Conservation (phyloP, 108 stramenopile genomes). For the Asterionellopsis glacialis region DNA sequence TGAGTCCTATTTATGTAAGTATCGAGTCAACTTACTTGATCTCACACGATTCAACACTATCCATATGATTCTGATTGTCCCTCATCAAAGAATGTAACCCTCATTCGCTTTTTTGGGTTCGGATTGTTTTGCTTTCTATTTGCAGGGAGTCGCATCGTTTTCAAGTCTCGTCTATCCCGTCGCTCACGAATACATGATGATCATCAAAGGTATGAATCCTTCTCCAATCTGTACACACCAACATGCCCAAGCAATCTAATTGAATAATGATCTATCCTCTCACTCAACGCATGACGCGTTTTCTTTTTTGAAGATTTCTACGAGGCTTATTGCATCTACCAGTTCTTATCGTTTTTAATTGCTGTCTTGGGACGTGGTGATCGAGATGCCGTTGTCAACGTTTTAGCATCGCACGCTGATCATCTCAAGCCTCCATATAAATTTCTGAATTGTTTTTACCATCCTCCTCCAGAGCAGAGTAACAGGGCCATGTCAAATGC, state of each 20-base stretch:
- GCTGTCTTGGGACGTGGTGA: conserved; percentile 73
- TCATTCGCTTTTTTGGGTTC: no score
- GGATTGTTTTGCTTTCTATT: no score
- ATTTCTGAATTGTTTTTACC: conserved; percentile 44
- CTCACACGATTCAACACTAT: no score
- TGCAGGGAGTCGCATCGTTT: conserved; percentile 43
- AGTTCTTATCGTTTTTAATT: conserved; percentile 79
- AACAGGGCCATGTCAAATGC: conserved; percentile 73
- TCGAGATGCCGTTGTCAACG: conserved; percentile 44
- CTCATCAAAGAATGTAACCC: no score
- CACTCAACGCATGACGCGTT: conserved; percentile 2
- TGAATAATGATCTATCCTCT: background rate
- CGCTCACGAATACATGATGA: conserved; percentile 54
- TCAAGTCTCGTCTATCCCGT: conserved; percentile 55
- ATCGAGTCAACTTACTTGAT: no score
- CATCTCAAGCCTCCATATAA: conserved; percentile 57
- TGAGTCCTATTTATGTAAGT: conserved; percentile 79
- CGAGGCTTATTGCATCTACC: conserved; percentile 76
- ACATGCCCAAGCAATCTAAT: background rate
- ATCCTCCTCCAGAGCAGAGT: conserved; percentile 51
- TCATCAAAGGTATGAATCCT: conserved; percentile 31
- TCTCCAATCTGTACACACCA: no score
- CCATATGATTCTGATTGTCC: no score
- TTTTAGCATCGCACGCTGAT: conserved; percentile 44
- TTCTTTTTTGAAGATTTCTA: conserved; percentile 30